Evolutionary conservation across 805 yeast genomes (phyloP), one percentile per base, ranked within the genome.

Genomic region (Saccharomycopsis sp.): DNA sequence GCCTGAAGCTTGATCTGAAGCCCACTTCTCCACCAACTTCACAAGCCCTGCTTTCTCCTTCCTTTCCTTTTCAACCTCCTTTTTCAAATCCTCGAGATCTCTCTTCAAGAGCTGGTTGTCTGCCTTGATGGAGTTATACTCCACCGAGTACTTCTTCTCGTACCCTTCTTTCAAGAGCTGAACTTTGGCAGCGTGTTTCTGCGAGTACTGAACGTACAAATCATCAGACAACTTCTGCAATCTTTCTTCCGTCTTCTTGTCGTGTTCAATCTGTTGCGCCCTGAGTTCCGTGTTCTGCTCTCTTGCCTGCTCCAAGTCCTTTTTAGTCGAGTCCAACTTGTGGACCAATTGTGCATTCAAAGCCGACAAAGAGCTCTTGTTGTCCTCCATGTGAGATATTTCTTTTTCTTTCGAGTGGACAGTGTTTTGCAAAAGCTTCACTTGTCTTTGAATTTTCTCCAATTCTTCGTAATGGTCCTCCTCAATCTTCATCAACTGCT

Each of bases 111-210:
- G 64, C 25, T 65, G 67, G 42, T 64, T 69, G 45, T 72, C 75
- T 30, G 58, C 50, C 9, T 60, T 59, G 18, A 66, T 54, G 43
- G 61, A 66, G 36, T 60, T 65, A 46, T 65, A 61, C 52, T 65
- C 71, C 46, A 56, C 54, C 36, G 67, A 60, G 66, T 71, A 73
- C 51, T 71, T 75, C 23, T 62, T 59, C 50, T 75, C 80, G 53
- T 72, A 75, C 2, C 74, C 76, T 42, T 69, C 68, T 54, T 74
- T 79, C 52, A 78, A 61, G 23, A 74, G 69, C 10, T 68, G 67
- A 6, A 83, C 80, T 56, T 83, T 83, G 39, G 73, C 71, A 47
- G 78, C 84, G 53, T 84, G 94, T 54, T 84, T 83, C 37, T 79
- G 75, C 2, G 85, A 73, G 53, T 83, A 83, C 54, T 80, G 87